Percentiles rank a stretch among this genome's conserved stretches.
Evolutionary conservation across 2,329 filamentous ascomycete genomes (phyloP).

Genomic region (Dactylellina parvicollis): DNA sequence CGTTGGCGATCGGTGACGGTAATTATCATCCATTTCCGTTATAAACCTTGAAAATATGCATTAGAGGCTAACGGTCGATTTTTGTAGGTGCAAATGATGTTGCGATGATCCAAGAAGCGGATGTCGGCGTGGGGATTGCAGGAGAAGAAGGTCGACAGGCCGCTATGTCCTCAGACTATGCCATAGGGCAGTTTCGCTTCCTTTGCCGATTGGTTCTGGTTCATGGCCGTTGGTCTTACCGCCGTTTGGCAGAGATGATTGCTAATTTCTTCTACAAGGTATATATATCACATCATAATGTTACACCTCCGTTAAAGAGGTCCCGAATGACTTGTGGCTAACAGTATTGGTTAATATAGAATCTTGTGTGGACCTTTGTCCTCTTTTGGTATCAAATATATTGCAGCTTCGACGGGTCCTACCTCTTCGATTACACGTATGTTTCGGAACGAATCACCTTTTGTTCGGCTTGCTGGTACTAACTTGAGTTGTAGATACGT

Average conservation of each 20-base stretch:
- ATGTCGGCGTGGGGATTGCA: conserved; percentile 95
- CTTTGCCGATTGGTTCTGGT: conserved; percentile 85
- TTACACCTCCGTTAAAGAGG: background rate
- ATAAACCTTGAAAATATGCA: background rate
- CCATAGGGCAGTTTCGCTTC: conserved; percentile 92
- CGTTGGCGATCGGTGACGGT: conserved; percentile 89
- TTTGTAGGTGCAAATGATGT: conserved; percentile 79
- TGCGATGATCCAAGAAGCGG: conserved; percentile 96
- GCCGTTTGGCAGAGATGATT: conserved; percentile 88
- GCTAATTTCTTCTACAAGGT: conserved; percentile 99
- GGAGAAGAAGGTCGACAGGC: conserved; percentile 86
- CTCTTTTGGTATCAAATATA: conserved; percentile 99
- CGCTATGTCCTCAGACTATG: conserved; percentile 95
- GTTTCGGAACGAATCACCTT: background rate
- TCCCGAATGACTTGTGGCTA: background rate
- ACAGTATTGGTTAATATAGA: conserved; percentile 66
- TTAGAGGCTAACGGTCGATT: conserved; percentile 13
- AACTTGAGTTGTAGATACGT: conserved; percentile 70
- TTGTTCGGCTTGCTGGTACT: background rate
- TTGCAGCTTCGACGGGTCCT: conserved; percentile 94
- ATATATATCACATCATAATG: conserved; percentile 58
- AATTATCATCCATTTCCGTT: background rate
- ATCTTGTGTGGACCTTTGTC: conserved; percentile 95
- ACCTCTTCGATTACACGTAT: conserved; percentile 89
- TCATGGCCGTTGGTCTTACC: conserved; percentile 96